Evolutionary conservation across 1,139 yeast species (phyloP).

Genomic region (Hyphopichia fennica): DNA sequence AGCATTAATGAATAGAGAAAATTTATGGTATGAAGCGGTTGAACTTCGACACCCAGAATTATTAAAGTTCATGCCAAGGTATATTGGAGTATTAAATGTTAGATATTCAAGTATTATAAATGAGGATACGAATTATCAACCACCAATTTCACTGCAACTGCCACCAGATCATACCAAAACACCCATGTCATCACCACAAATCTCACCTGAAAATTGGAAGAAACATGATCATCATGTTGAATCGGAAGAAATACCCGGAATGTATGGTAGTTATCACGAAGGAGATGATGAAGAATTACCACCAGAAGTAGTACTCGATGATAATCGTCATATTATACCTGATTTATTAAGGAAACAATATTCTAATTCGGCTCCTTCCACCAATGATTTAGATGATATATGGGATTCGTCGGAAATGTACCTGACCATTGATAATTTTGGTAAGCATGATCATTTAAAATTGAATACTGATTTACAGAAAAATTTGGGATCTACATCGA

Average conservation of each 20-base stretch:
- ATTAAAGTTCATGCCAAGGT: constrained; percentile 83
- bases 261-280: too few relatives aligned
- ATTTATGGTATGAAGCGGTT: constrained; percentile 85
- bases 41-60: constrained; percentile 77
- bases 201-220: neutral
- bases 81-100: constrained; percentile 91
- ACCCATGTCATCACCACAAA: constrained; percentile 1
- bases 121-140: constrained; percentile 20
- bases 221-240: too few relatives aligned
- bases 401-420: too few relatives aligned
- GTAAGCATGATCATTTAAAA: neutral
- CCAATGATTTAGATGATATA: too few relatives aligned
- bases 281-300: constrained; percentile 33
- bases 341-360: constrained; percentile 68
- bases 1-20: constrained; percentile 85
- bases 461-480: neutral
- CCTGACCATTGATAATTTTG: neutral
- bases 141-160: neutral
- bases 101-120: constrained; percentile 60
- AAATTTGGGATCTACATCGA: constrained; percentile 30
- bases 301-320: constrained; percentile 85
- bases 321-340: constrained; percentile 86
- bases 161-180: neutral
- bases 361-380: constrained; percentile 57
- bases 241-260: neutral